Evolutionary conservation across 805 yeast species (phyloP), one percentile per base, ranked within the genome.

Genomic region (Ogataea thermomethanolica): DNA sequence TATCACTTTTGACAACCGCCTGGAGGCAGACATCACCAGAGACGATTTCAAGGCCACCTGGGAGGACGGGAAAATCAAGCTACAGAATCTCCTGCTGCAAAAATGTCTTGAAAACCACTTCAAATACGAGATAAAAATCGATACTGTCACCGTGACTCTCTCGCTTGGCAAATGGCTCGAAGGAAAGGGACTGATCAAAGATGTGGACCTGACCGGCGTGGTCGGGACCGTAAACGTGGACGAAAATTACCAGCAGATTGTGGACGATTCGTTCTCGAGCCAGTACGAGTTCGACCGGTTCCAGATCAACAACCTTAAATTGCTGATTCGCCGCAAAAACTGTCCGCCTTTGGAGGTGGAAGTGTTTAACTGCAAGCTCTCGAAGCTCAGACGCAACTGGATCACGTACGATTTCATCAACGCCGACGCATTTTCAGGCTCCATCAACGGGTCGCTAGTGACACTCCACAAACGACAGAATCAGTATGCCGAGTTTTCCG

Each of bases 391-490:
- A 30, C 71, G 79, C 7, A 69, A 73, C 39, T 73, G 83, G 69
- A 51, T 80, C 22, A 61, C 81, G 30, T 64, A 79, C 41, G 93
- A 85, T 58, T 70, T 84, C 39, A 73, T 84, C 62, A 80, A 79
- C 55, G 86, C 89, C 10, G 71, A 71, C 41, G 78, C 81, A 35
- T 78, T 82, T 24, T 78, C 84, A 11, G 95, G 95, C 0, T 77
- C 90, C 0, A 68, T 84, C 10, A 82, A 84, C 53, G 82, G 82
- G 39, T 78, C 93, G 1, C 67, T 85, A 59, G 84, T 84, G 62
- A 82, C 89, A 0, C 71, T 85, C 15, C 93, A 84, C 51, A 83
- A 83, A 55, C 75, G 84, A 50, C 91, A 84, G 54, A 73, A 74
- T 44, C 72, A 74, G 40, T 61, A 71, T 44, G 74, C 77, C 0